Evolutionary conservation across 2,329 filamentous ascomycete species (phyloP).

Genomic region (Magnaporthiopsis incrustans): DNA sequence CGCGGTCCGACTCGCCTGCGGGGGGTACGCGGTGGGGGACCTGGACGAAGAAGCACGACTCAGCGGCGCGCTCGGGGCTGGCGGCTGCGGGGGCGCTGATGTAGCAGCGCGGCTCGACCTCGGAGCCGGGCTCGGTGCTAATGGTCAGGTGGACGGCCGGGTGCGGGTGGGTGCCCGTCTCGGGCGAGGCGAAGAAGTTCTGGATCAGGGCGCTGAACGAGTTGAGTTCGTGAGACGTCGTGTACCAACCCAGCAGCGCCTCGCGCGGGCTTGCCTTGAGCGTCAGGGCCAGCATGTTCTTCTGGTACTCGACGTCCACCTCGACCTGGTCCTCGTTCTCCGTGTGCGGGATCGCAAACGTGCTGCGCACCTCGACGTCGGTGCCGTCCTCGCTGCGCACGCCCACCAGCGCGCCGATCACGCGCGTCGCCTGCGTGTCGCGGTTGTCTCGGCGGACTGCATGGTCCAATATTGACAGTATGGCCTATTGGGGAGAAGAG

Average conservation of each 20-base stretch:
- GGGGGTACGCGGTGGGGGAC: conserved; percentile 93
- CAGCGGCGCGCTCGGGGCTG: conserved; percentile 86
- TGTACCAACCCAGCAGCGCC: conserved; percentile 95
- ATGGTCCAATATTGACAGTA: conserved; percentile 83
- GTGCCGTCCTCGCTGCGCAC: conserved; percentile 92
- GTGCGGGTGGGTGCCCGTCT: conserved; percentile 94
- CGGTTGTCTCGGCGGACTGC: conserved; percentile 74
- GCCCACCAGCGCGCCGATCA: conserved; percentile 93
- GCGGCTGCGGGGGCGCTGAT: conserved; percentile 93
- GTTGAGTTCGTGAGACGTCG: conserved; percentile 93
- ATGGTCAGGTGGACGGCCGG: conserved; percentile 97
- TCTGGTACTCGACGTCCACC: conserved; percentile 99
- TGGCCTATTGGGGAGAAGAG: conserved; percentile 35
- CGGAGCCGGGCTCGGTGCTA: conserved; percentile 77
- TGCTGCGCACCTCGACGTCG: conserved; percentile 91
- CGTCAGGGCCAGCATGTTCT: conserved; percentile 95
- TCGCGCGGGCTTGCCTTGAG: conserved; percentile 92
- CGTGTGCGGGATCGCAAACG: conserved; percentile 96
- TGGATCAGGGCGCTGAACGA: conserved; percentile 97
- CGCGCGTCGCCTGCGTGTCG: conserved; percentile 79
- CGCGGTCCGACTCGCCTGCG: conserved; percentile 54
- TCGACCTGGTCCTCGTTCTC: conserved; percentile 98
- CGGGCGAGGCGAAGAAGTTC: conserved; percentile 97
- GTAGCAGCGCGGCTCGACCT: conserved; percentile 87
- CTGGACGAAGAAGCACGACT: conserved; percentile 95